Percentiles rank a stretch among this genome's conserved stretches.
These are phyloP conservation scores for Candida gorgasii DNA, from an alignment of 805 yeast species.

Conservation along the genomic window DNA sequence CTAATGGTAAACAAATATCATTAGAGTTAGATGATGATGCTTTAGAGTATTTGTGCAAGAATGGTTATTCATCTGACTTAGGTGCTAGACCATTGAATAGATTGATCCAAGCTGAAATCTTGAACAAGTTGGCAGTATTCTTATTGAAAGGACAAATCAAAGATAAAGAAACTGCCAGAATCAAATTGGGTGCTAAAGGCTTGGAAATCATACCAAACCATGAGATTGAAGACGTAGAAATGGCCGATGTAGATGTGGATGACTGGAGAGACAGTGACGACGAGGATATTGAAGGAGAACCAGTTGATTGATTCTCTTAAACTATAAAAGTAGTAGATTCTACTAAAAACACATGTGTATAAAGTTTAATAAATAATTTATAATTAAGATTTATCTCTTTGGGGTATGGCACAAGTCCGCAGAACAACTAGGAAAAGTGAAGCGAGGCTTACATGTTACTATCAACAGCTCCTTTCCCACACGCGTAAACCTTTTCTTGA, in stretches of 20 bases:
- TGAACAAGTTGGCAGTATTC: constrained; percentile 87
- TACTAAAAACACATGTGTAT: neutral
- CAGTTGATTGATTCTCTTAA: constrained; percentile 6
- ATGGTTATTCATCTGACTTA: constrained; percentile 89
- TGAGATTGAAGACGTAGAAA: constrained; percentile 51
- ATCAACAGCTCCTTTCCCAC: too few species aligned
- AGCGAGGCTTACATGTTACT: too few species aligned
- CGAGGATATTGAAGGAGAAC: constrained; percentile 45
- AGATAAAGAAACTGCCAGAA: constrained; percentile 84
- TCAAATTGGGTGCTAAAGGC: constrained; percentile 59
- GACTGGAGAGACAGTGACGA: constrained; percentile 62
- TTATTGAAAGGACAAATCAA: constrained; percentile 81
- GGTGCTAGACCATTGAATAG: constrained; percentile 98
- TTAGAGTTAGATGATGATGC: constrained; percentile 77
- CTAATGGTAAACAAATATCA: constrained; percentile 75
- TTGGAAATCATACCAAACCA: constrained; percentile 87
- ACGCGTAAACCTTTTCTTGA: too few species aligned
- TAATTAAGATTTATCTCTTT: too few species aligned
- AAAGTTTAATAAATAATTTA: neutral
- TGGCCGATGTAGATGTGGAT: constrained; percentile 57
- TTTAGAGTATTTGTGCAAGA: constrained; percentile 72
- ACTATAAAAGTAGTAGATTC: too few species aligned
- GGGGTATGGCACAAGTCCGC: too few species aligned
- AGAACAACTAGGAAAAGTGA: too few species aligned
- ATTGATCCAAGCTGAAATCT: constrained; percentile 82